These are phyloP conservation scores for Irpex sp. DNA, from an alignment of 1,284 basidiomycete species.

Conservation along the genomic window DNA sequence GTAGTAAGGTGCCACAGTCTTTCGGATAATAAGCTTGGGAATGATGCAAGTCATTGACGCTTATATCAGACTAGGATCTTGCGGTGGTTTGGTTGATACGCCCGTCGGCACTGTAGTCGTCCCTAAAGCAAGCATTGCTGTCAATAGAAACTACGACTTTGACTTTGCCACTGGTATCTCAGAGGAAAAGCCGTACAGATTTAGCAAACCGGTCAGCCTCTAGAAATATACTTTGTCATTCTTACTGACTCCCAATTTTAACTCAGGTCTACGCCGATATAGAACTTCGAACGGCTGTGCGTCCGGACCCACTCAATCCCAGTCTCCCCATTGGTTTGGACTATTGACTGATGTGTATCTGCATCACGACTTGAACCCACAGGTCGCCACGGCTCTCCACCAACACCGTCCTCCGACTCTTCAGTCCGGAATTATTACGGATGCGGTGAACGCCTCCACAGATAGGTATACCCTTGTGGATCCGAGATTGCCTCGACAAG, in stretches of 20 bases:
- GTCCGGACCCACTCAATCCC: neutral
- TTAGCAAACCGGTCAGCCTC: constrained; percentile 62
- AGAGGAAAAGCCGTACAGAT: constrained; percentile 55
- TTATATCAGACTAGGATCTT: constrained; percentile 64
- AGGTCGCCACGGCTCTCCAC: constrained; percentile 49
- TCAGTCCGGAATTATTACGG: constrained; percentile 36
- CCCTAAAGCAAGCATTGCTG: constrained; percentile 62
- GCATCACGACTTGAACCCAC: constrained; percentile 1
- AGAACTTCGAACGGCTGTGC: constrained; percentile 11
- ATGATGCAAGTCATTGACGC: neutral
- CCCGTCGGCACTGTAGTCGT: constrained; percentile 74
- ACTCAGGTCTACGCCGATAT: constrained; percentile 9
- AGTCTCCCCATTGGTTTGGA: neutral
- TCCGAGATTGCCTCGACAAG: constrained; percentile 11
- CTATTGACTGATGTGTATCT: constrained; percentile 4
- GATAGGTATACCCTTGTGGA: constrained; percentile 51
- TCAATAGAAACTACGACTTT: constrained; percentile 77
- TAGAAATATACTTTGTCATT: constrained; percentile 11
- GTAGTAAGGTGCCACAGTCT: constrained; percentile 55
- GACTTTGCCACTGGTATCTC: constrained; percentile 51
- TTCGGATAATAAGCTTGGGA: neutral
- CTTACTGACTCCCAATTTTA: neutral
- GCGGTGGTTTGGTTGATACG: constrained; percentile 69
- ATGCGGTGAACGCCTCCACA: constrained; percentile 67
- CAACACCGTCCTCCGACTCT: constrained; percentile 39